Base-by-base conservation (phyloP, 2,329 filamentous ascomycete species). In the Scytalidium sp. region DNA sequence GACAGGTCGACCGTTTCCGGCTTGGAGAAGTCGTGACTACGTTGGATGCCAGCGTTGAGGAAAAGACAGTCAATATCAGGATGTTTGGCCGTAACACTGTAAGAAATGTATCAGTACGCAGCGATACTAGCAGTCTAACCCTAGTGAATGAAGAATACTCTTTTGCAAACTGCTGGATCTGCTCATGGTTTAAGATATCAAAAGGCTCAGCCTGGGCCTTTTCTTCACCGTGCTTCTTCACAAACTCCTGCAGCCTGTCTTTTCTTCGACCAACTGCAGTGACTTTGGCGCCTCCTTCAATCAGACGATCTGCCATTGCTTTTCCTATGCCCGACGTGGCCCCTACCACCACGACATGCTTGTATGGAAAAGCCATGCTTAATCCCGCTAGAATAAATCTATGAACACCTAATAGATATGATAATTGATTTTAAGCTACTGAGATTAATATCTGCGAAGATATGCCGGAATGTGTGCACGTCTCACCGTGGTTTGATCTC, bases 11-110 rank as follows among this genome's bases (percentile, higher is more conserved):
- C 68, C 3, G 62, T 68, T 5, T 65, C 65, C 3, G 78, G 75
- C 17, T 69, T 61, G 5, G 70, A 64, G 58, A 82, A 75, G 62
- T 79, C 66, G 40, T 78, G 63, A 1, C 59, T 60, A 22, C 68
- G 67, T 60, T 85, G 80, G 25, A 79, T 69, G 8, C 80, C 80
- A 0, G 80, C 75, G 60, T 83, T 84, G 45, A 84, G 65, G 48
- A 85, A 63, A 21, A 85, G 60, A 55, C 73, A 75, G 64, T 83
- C 79, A 22, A 84, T 72, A 22, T 73, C 65, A 0, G 79, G 76
- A 58, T 79, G 70, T 1, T 60, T 55, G 13, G 61, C 52, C 7
- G 66, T 63, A 25, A 74, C 44, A 15, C 55, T 59, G 11, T 3
- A 19, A 7, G 32, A 15, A 3, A 4, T 27, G 5, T 19, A 25